phyloP scores from a whole-genome alignment of 2,329 filamentous ascomycete species.

The Madurella mycetomatis region DNA sequence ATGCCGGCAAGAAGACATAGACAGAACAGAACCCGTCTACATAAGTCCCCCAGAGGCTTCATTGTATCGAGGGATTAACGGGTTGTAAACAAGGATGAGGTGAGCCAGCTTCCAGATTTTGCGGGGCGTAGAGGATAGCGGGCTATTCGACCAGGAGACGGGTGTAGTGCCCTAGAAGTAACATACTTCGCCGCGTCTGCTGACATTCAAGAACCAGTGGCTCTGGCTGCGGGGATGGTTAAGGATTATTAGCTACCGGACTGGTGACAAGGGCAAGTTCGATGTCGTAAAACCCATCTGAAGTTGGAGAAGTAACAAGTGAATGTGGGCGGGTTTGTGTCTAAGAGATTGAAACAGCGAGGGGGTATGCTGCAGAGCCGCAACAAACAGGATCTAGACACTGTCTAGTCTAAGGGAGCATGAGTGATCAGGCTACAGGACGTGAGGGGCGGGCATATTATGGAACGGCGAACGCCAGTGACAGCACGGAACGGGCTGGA shows the following conservation, averaged over 20 bases:
- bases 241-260: neutral
- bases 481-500: neutral
- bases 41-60: neutral
- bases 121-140: neutral
- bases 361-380: too few relatives aligned
- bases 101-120: neutral
- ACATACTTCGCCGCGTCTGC: neutral
- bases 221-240: neutral
- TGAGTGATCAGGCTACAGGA: neutral
- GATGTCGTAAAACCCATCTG: too few relatives aligned
- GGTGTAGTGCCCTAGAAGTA: neutral
- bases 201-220: neutral
- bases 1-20: slow-evolving; percentile 16
- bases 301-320: neutral
- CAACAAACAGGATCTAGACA: too few relatives aligned
- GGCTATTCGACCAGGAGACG: neutral
- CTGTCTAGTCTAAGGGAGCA: too few relatives aligned
- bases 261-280: too few relatives aligned
- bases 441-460: slow-evolving; percentile 5
- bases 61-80: neutral
- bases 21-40: slow-evolving; percentile 17
- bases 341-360: neutral
- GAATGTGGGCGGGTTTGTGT: neutral
- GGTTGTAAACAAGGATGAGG: neutral
- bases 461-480: neutral